A percentile compares a stretch with the other conserved stretches of the same genome.
Evolutionary conservation across 2,329 filamentous ascomycete genomes (phyloP).

Genomic region (Beauveria asiatica): DNA sequence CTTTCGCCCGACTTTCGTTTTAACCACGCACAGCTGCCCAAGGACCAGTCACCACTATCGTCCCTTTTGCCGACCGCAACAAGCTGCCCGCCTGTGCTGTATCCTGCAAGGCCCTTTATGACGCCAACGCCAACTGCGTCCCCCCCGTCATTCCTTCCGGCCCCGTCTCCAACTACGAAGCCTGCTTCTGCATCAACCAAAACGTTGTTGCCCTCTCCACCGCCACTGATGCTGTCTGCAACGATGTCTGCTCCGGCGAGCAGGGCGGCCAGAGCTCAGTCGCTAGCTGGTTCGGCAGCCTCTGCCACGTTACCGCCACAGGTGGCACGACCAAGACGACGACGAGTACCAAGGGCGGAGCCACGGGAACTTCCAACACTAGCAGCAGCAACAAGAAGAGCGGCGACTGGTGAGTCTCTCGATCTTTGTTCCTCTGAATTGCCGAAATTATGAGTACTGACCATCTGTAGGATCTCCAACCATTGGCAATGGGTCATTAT

Average conservation of each 20-base stretch:
- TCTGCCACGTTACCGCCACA: slow-evolving; percentile 44
- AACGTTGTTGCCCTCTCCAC: slow-evolving; percentile 50
- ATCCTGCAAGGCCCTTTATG: slow-evolving; percentile 51
- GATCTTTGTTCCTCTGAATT: not conserved
- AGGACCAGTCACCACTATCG: slow-evolving; percentile 37
- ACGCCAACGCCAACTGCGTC: slow-evolving; percentile 65
- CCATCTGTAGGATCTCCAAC: slow-evolving; percentile 46
- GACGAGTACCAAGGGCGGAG: not conserved
- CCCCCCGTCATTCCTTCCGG: slow-evolving; percentile 44
- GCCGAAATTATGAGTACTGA: not conserved
- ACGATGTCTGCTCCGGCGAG: slow-evolving; percentile 41
- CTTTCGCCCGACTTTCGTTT: no score
- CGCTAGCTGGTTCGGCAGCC: slow-evolving; percentile 60
- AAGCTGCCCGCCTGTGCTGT: slow-evolving; percentile 54
- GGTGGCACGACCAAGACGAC: slow-evolving; percentile 13
- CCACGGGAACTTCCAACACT: not conserved
- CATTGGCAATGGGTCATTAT: slow-evolving; percentile 80
- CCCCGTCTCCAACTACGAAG: slow-evolving; percentile 46
- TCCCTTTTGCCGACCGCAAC: slow-evolving; percentile 38
- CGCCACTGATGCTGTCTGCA: slow-evolving; percentile 53
- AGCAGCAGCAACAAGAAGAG: not conserved
- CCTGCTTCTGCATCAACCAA: slow-evolving; percentile 65
- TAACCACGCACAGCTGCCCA: not conserved
- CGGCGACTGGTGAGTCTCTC: not conserved
- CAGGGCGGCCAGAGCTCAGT: slow-evolving; percentile 43